phyloP scores from a whole-genome alignment of 805 yeast genomes.

The Starmerella geochares region DNA sequence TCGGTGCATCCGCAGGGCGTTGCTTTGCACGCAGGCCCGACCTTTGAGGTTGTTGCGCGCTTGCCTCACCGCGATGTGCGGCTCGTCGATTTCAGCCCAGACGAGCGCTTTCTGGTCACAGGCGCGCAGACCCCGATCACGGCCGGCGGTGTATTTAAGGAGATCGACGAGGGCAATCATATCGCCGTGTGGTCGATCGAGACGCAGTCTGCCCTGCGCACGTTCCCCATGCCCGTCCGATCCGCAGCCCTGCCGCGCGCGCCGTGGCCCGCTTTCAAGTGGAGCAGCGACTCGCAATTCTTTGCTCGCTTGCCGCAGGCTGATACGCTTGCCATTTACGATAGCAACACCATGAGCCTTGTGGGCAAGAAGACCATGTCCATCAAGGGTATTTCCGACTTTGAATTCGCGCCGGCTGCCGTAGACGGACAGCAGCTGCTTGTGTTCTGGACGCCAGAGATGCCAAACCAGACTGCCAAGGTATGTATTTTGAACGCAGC shows the following conservation, averaged over 20 bases:
- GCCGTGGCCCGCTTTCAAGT: constrained; percentile 93
- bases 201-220: constrained; percentile 73
- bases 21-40: constrained; percentile 89
- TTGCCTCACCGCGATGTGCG: constrained; percentile 84
- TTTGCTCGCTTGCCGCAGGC: constrained; percentile 94
- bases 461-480: constrained; percentile 83
- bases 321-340: constrained; percentile 77
- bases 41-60: constrained; percentile 61
- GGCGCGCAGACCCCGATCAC: constrained; percentile 79
- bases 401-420: constrained; percentile 90
- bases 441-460: constrained; percentile 96
- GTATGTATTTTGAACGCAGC: constrained; percentile 85
- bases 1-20: constrained; percentile 91
- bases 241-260: constrained; percentile 37
- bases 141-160: constrained; percentile 68
- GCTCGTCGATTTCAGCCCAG: constrained; percentile 83
- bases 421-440: constrained; percentile 57
- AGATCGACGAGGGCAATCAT: constrained; percentile 84
- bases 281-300: constrained; percentile 87
- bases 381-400: constrained; percentile 76
- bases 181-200: constrained; percentile 85
- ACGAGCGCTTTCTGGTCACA: constrained; percentile 81
- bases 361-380: constrained; percentile 78
- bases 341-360: constrained; percentile 63
- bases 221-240: constrained; percentile 57